Evolutionary conservation across 768 basidiomycete species (phyloP).

Genomic region (Amanita exitialis): DNA sequence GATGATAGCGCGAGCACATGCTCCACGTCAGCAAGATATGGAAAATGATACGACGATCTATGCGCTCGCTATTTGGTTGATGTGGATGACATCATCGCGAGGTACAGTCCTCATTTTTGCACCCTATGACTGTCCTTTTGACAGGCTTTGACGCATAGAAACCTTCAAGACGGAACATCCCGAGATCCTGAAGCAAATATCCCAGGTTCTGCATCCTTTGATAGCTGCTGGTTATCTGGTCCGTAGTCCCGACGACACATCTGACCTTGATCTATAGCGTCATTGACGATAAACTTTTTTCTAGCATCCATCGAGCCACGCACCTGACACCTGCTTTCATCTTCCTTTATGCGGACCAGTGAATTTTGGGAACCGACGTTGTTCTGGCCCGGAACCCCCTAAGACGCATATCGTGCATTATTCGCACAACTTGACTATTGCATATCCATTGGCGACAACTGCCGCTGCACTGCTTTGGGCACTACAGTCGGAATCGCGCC

Average conservation of each 20-base stretch:
- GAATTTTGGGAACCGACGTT: slow-evolving; percentile 11
- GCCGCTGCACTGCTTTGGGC: slow-evolving; percentile 28
- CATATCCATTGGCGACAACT: slow-evolving; percentile 28
- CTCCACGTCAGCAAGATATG: neutral
- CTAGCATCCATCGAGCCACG: slow-evolving; percentile 33
- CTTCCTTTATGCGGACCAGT: slow-evolving; percentile 25
- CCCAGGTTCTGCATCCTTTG: slow-evolving; percentile 26
- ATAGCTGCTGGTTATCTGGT: slow-evolving; percentile 33
- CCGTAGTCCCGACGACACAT: slow-evolving; percentile 6
- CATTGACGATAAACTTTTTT: slow-evolving; percentile 5
- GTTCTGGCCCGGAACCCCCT: slow-evolving; percentile 23
- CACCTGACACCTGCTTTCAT: slow-evolving; percentile 32
- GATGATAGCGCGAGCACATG: slow-evolving; percentile 10
- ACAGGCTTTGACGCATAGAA: slow-evolving; percentile 16
- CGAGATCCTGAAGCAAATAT: slow-evolving; percentile 16
- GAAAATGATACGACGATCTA: slow-evolving; percentile 21
- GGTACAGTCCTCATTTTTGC: slow-evolving; percentile 16
- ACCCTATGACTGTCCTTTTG: neutral
- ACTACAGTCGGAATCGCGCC: slow-evolving; percentile 26
- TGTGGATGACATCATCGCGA: slow-evolving; percentile 34
- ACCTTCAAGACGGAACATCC: slow-evolving; percentile 20
- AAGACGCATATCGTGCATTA: slow-evolving; percentile 27
- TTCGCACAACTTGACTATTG: slow-evolving; percentile 27
- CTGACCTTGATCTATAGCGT: slow-evolving; percentile 4
- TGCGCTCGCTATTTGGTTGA: slow-evolving; percentile 32